A percentile compares a stretch with the other conserved stretches of the same genome.
Conservation (phyloP, 768 basidiomycete species). For the Tulasnella sp. region DNA sequence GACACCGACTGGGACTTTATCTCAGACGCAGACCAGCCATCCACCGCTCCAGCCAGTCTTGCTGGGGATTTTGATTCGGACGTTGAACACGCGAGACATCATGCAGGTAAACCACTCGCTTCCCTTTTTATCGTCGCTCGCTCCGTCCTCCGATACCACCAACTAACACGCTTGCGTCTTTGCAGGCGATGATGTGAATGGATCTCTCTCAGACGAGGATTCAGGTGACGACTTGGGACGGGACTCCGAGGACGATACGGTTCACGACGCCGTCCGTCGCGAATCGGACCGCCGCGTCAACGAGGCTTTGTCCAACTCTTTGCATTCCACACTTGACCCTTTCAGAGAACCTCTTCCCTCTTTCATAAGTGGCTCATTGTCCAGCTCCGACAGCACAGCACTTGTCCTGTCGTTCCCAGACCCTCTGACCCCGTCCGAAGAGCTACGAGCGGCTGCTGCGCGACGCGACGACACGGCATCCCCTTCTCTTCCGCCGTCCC, state of each 20-base stretch:
- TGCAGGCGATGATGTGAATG: constrained; percentile 20
- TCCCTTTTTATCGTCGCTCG: not conserved
- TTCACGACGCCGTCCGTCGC: constrained; percentile 22
- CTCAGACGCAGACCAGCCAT: constrained; percentile 24
- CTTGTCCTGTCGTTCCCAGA: constrained; percentile 31
- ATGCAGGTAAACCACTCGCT: constrained; percentile 19
- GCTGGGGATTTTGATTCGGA: constrained; percentile 30
- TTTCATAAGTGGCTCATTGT: constrained; percentile 31
- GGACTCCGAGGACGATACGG: constrained; percentile 24
- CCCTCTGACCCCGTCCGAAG: constrained; percentile 32
- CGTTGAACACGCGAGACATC: constrained; percentile 23
- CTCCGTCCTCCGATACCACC: not conserved
- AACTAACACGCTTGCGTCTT: not conserved
- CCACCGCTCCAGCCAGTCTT: constrained; percentile 10
- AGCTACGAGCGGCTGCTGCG: constrained; percentile 12
- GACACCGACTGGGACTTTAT: constrained; percentile 32
- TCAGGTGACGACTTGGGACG: constrained; percentile 24
- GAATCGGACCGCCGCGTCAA: constrained; percentile 32
- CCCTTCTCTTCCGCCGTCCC: not conserved
- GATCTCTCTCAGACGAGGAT: constrained; percentile 20
- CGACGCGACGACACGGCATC: constrained; percentile 15
- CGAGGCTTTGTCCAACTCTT: constrained; percentile 26
- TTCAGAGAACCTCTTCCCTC: constrained; percentile 29
- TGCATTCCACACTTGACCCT: constrained; percentile 30
- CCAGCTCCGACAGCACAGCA: constrained; percentile 27